Base-by-base conservation (phyloP, 495 filamentous ascomycete genomes). In the Penicillium crystallinum region DNA sequence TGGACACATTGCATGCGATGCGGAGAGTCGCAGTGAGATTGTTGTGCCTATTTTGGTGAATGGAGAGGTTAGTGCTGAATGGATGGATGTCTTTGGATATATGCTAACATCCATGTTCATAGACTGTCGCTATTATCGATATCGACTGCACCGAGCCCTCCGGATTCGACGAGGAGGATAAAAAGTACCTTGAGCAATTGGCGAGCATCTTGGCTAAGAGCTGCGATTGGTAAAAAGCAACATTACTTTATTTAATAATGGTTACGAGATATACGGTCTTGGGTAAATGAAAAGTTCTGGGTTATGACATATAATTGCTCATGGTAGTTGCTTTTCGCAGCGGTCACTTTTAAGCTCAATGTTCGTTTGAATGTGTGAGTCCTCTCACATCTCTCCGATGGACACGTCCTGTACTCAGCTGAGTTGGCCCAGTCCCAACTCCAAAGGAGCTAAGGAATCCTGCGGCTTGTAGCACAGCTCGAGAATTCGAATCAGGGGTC, bases 1-100 rank as follows among this genome's bases (percentile, higher is more conserved):
- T 3, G 91, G 88, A 4, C 91, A 97, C 71, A 96, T 97, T 65
- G 89, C 91, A 6, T 96, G 91, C 63, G 91, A 96, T 69, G 80
- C 78, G 9, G 86, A 81, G 52, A 89, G 82, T 52, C 82, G 76
- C 65, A 95, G 90, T 68, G 91, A 97, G 77, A 89, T 97, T 66
- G 91, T 96, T 4, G 89, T 96, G 27, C 91, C 91, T 11, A 82
- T 97, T 59, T 51, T 88, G 19, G 71, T 76, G 17, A 63, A 64
- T 5, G 80, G 70, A 42, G 79, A 82, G 76, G 84, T 83, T 51
- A 57, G 74, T 33, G 49, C 45, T 48, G 12, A 6, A 11, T 41
- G 7, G 17, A 29, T 23, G 4, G 42, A 29, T 23, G 4, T 38
- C 19, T 42, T 54, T 9, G 11, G 52, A 55, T 15, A 58, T 59